These are phyloP conservation scores for Diophrys appendiculata DNA, from an alignment of 73 alveolate species.

Conservation along the genomic window DNA sequence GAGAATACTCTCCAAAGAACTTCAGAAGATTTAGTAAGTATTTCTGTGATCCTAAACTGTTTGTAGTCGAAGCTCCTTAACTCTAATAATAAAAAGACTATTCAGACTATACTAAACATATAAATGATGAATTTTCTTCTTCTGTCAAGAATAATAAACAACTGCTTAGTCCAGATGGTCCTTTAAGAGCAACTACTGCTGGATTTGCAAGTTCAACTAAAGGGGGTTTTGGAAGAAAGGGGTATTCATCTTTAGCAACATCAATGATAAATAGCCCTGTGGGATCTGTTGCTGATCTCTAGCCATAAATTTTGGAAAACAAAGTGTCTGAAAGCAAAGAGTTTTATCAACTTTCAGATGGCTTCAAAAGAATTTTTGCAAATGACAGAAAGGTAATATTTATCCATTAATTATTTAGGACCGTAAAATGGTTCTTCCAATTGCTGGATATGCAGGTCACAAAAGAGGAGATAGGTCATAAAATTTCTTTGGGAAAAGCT, in stretches of 20 bases:
- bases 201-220: constrained; percentile 16
- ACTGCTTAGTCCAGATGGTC: constrained; percentile 29
- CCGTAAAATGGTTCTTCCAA: constrained; percentile 47
- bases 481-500: constrained; percentile 58
- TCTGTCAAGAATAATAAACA: no score
- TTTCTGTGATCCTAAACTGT: no score
- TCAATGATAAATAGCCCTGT: constrained; percentile 9
- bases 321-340: constrained; percentile 15
- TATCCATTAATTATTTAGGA: constrained; percentile 11
- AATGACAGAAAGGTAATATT: constrained; percentile 22
- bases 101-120: constrained; percentile 9
- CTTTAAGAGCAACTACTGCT: constrained; percentile 9
- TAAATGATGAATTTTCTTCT: constrained; percentile 6
- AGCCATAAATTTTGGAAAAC: constrained; percentile 53
- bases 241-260: not conserved
- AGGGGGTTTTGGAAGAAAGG: not conserved
- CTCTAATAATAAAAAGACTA: constrained; percentile 14
- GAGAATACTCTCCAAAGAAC: constrained; percentile 16
- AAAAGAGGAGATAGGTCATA: constrained; percentile 62
- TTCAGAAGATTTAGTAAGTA: constrained; percentile 2
- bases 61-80: constrained; percentile 13
- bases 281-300: constrained; percentile 27
- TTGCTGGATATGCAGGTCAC: constrained; percentile 67
- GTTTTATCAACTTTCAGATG: constrained; percentile 56
- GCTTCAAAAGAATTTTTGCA: constrained; percentile 57